Evolutionary conservation across 2,329 filamentous ascomycete genomes (phyloP).

Genomic region (Magnaporthales sp.): DNA sequence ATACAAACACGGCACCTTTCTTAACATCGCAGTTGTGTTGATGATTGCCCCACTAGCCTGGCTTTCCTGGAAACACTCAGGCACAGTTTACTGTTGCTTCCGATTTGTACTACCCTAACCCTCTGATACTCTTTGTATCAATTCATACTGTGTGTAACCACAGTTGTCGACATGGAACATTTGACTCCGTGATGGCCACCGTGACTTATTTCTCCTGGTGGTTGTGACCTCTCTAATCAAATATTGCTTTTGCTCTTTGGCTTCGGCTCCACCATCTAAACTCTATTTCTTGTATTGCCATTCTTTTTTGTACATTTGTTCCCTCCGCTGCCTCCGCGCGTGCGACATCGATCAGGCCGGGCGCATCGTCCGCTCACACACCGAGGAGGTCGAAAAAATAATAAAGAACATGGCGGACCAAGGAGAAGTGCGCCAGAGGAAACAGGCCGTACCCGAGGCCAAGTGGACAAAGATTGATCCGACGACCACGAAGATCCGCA

Average conservation of each 20-base stretch:
- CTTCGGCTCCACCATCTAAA: not conserved
- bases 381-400: not conserved
- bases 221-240: not conserved
- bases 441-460: not conserved
- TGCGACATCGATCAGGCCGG: not conserved
- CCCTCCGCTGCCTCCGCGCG: not conserved
- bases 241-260: not conserved
- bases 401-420: not conserved
- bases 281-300: not conserved
- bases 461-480: conserved; percentile 6
- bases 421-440: conserved; percentile 5
- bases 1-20: no score
- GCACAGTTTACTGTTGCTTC: not conserved
- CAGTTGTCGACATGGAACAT: not conserved
- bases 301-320: not conserved
- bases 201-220: not conserved
- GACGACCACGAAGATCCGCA: conserved; percentile 14
- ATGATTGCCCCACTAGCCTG: not conserved
- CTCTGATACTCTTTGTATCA: not conserved
- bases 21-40: not conserved
- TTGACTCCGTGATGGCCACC: not conserved
- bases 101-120: not conserved
- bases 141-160: not conserved
- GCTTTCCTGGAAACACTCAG: not conserved
- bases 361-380: not conserved